Base-by-base conservation (phyloP, 345 rosid genomes). In the Pugionium dolabratum region DNA sequence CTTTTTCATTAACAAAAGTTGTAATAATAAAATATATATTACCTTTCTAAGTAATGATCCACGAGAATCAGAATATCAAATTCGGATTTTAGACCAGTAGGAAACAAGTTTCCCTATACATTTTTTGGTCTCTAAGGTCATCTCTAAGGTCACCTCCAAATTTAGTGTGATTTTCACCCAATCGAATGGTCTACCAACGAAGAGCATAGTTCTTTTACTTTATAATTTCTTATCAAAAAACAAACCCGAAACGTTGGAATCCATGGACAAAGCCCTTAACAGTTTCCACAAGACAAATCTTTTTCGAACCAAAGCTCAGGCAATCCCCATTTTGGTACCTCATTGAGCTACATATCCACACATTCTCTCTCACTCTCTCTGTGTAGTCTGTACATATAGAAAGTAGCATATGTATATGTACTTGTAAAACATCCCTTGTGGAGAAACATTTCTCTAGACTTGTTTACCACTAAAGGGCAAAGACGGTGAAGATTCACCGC, bases 31-130 rank as follows among this genome's bases (percentile, higher is more conserved):
- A 39, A 57, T 56, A 28, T 0, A 72, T 52, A 67, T 26, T 28
- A 73, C 79, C 62, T 81, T 75, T 25, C 67, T 56, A 79, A 10
- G 41, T 81, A 81, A 46, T 67, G 75, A 29, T 85, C 39, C 7
- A 69, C 75, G 4, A 84, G 81, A 45, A 72, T 46, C 0, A 88
- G 82, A 66, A 87, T 64, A 56, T 79, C 86, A 4, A 78, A 42
- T 55, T 81, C 85, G 40, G 95, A 84, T 56, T 82, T 88, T 11
- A 84, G 5, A 9, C 95, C 95, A 41, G 89, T 87, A 44, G 18
- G 18, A 18, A 85, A 75, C 28, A 69, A 58, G 9, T 82, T 59
- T 64, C 91, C 91, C 1, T 66, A 29, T 3, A 85, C 55, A 51
- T 63, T 76, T 74, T 58, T 78, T 18, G 18, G 18, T 18, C 18